Percentiles rank a stretch among this genome's conserved stretches.
phyloP scores from a whole-genome alignment of 371 early-diverging fungal species.

The Mortierella sp. region DNA sequence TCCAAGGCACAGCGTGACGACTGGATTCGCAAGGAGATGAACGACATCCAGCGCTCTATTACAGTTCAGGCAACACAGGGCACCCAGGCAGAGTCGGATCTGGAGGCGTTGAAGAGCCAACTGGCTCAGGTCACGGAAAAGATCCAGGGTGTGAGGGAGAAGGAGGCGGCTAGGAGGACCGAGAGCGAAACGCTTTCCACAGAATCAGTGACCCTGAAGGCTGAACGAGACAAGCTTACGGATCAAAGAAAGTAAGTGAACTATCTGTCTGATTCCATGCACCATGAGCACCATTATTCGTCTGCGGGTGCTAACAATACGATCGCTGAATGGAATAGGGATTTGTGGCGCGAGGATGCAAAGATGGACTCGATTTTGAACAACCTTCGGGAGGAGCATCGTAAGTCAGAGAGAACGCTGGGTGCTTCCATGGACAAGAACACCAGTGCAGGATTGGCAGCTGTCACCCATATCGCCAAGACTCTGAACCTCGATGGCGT shows the following conservation, averaged over 20 bases:
- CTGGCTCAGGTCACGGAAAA: conserved; percentile 50
- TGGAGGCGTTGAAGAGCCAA: conserved; percentile 14
- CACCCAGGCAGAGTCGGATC: conserved; percentile 9
- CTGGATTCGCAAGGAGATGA: conserved; percentile 81
- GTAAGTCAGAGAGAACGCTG: conserved; percentile 81
- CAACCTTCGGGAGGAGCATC: conserved; percentile 79
- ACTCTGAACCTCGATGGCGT: conserved; percentile 78
- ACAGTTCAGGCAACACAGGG: conserved; percentile 66
- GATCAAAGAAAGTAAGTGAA: conserved; percentile 77
- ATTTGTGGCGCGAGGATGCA: conserved; percentile 94
- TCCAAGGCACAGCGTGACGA: conserved; percentile 80
- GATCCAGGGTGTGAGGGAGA: conserved; percentile 62
- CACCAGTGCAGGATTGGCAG: conserved; percentile 80
- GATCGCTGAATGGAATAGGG: conserved; percentile 29
- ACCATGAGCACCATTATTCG: too few species aligned
- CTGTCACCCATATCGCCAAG: conserved; percentile 77
- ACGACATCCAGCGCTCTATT: conserved; percentile 67
- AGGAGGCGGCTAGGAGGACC: conserved; percentile 58
- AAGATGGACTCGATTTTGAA: conserved; percentile 76
- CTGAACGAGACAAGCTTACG: conserved; percentile 73
- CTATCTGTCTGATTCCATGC: too few species aligned
- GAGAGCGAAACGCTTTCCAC: conserved; percentile 53
- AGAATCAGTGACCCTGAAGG: conserved; percentile 58
- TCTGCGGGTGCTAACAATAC: background rate
- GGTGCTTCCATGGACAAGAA: conserved; percentile 85